Percentiles rank a stretch among this genome's conserved stretches.
phyloP scores from a whole-genome alignment of 495 filamentous ascomycete genomes.

The Apiosordaria backusii region DNA sequence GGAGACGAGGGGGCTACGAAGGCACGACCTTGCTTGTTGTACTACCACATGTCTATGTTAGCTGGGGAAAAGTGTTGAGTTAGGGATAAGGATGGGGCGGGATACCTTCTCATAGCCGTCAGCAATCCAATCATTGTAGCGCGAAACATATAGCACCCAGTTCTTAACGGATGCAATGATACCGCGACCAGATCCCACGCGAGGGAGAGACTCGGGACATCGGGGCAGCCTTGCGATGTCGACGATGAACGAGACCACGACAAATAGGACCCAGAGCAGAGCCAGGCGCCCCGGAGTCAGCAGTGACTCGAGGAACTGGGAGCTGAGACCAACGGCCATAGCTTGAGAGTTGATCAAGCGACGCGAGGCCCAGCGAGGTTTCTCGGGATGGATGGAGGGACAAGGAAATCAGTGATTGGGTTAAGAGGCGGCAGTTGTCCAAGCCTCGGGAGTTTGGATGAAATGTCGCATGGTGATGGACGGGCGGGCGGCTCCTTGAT shows the following conservation, averaged over 20 bases:
- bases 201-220: constrained; percentile 32
- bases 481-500: background rate
- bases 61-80: background rate
- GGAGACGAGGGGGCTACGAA: constrained; percentile 33
- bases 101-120: constrained; percentile 38
- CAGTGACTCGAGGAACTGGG: constrained; percentile 26
- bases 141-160: constrained; percentile 28
- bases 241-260: constrained; percentile 31
- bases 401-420: background rate
- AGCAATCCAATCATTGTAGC: constrained; percentile 31
- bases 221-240: constrained; percentile 34
- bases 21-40: constrained; percentile 31
- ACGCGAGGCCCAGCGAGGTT: background rate
- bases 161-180: constrained; percentile 30
- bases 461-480: background rate
- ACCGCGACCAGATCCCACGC: constrained; percentile 31
- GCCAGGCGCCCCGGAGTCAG: constrained; percentile 27
- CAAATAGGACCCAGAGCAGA: constrained; percentile 22
- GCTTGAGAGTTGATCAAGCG: background rate
- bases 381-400: background rate
- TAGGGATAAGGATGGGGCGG: background rate
- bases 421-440: background rate
- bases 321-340: constrained; percentile 25
- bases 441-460: background rate
- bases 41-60: constrained; percentile 21